phyloP scores from a whole-genome alignment of 176 grass and related monocot genomes.

The Triticum monococcum region DNA sequence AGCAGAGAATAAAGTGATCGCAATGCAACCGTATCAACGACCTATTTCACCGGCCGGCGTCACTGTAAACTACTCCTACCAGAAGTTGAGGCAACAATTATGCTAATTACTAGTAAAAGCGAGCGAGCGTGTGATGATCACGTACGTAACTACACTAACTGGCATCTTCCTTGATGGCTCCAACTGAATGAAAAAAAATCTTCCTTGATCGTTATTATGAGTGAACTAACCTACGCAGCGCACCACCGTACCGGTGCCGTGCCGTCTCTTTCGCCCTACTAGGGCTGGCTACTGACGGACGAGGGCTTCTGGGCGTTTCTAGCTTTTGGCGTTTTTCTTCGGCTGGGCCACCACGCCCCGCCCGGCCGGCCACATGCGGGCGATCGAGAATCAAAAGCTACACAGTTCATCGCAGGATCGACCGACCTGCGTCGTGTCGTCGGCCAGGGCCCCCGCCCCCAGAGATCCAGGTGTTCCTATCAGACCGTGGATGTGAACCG shows the following conservation, averaged over 20 bases:
- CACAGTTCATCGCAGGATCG: neutral
- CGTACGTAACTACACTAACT: neutral
- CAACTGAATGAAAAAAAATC: no score
- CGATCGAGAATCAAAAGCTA: neutral
- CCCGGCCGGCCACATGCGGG: neutral
- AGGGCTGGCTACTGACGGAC: neutral
- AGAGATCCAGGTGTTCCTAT: neutral
- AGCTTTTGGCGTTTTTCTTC: neutral
- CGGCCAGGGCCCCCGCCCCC: neutral
- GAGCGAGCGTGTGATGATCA: neutral
- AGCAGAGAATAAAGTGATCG: neutral
- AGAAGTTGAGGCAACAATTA: neutral
- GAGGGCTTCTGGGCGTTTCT: neutral
- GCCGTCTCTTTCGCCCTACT: constrained; percentile 21
- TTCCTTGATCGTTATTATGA: neutral
- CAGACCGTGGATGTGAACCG: no score
- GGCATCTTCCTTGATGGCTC: neutral
- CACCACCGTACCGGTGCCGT: constrained; percentile 13
- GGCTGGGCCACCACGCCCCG: neutral
- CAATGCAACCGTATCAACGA: neutral
- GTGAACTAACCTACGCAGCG: neutral
- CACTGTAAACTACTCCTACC: neutral
- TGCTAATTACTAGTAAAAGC: neutral
- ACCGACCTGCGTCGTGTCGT: neutral
- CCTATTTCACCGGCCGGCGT: neutral